A percentile compares a stretch with the other conserved stretches of the same genome.
These are phyloP conservation scores for Conringia planisiliqua DNA, from an alignment of 345 rosid species.

Conservation along the genomic window DNA sequence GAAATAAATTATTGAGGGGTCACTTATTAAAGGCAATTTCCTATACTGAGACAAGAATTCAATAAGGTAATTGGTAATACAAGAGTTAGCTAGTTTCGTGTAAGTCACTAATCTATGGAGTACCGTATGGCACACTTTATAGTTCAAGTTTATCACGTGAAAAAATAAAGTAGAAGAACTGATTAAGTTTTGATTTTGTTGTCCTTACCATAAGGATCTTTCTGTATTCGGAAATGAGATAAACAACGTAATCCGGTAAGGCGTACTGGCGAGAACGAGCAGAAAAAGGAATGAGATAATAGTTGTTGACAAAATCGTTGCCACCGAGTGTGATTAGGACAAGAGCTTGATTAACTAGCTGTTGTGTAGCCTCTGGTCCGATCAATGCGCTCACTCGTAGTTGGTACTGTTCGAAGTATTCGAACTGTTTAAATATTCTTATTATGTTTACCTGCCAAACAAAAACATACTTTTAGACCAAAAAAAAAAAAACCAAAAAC, in stretches of 20 bases:
- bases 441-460: conserved; percentile 69
- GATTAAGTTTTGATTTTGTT: neutral
- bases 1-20: conserved; percentile 11
- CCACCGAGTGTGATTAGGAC: conserved; percentile 82
- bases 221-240: conserved; percentile 71
- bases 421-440: conserved; percentile 53
- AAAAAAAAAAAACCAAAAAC: no score
- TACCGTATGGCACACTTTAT: neutral
- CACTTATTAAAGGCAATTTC: conserved; percentile 31
- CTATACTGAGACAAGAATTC: conserved; percentile 1
- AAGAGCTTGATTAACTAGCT: conserved; percentile 63
- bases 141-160: neutral
- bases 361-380: conserved; percentile 52
- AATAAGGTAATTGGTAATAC: neutral
- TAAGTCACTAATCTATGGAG: no score
- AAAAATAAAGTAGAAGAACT: neutral
- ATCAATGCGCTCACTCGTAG: conserved; percentile 49
- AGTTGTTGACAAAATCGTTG: conserved; percentile 92
- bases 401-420: conserved; percentile 72
- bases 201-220: conserved; percentile 55
- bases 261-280: conserved; percentile 75
- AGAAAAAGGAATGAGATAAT: conserved; percentile 77
- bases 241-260: conserved; percentile 63
- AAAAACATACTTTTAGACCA: no score
- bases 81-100: no score